Conservation (phyloP, 2,329 filamentous ascomycete genomes). For the Alternaria consortialis region DNA sequence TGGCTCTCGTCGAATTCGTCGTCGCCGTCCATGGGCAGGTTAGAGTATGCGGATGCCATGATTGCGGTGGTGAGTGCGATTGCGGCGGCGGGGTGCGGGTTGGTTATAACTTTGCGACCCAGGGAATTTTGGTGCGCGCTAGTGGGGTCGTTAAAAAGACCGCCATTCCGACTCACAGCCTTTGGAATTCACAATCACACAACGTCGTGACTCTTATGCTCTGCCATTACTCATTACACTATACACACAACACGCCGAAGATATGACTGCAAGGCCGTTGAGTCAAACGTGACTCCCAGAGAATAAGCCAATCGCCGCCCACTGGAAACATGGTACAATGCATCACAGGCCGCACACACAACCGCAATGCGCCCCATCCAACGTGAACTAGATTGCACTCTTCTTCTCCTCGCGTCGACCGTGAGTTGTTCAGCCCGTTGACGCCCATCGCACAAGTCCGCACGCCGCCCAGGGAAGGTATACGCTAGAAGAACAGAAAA, state of each 20-base stretch:
- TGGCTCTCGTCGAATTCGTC: constrained; percentile 94
- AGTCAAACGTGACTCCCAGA: not conserved
- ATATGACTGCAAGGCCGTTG: not conserved
- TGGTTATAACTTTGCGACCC: constrained; percentile 1
- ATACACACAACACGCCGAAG: constrained; percentile 2
- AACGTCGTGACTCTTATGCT: not conserved
- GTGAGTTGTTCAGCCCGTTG: constrained; percentile 33
- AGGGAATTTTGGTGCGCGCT: constrained; percentile 22
- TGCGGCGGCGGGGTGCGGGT: constrained; percentile 18
- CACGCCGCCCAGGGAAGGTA: constrained; percentile 47
- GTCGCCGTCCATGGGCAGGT: constrained; percentile 78
- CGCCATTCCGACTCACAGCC: not conserved
- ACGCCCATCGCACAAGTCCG: constrained; percentile 42
- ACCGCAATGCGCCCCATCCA: constrained; percentile 9
- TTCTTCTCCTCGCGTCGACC: constrained; percentile 13
- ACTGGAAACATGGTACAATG: constrained; percentile 1
- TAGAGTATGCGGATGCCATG: constrained; percentile 94
- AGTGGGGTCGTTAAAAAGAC: constrained; percentile 10
- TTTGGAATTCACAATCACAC: not conserved
- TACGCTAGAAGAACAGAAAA: constrained; percentile 42
- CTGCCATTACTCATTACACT: constrained; percentile 28
- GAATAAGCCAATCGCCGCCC: not conserved
- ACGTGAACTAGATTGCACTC: constrained; percentile 7
- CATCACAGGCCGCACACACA: constrained; percentile 3
- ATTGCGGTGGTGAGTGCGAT: constrained; percentile 53